Evolutionary conservation across 306 rosid species (phyloP).

Genomic region (Myrica gale): DNA sequence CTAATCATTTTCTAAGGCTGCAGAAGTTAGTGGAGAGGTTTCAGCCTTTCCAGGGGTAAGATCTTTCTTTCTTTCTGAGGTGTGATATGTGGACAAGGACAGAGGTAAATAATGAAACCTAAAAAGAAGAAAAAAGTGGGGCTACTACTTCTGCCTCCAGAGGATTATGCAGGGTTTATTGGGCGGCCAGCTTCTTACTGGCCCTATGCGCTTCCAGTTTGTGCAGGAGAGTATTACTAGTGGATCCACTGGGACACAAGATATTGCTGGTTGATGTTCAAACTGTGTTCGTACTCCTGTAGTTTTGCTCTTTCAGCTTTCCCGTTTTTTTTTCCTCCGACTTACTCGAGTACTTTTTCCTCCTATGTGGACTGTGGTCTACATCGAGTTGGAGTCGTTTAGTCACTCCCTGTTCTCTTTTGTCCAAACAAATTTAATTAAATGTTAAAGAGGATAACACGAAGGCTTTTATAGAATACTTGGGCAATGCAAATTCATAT

Average conservation of each 20-base stretch:
- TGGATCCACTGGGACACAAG: background rate
- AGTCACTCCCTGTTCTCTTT: too few species aligned
- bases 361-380: too few species aligned
- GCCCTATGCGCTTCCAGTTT: conserved; percentile 14
- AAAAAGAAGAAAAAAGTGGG: conserved; percentile 11
- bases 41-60: background rate
- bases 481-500: too few species aligned
- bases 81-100: conserved; percentile 29
- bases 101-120: conserved; percentile 25
- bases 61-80: conserved; percentile 1
- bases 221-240: background rate
- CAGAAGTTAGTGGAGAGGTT: conserved; percentile 14
- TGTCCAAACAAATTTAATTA: too few species aligned
- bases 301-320: background rate
- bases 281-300: background rate
- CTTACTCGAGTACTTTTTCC: too few species aligned
- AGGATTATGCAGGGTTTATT: background rate
- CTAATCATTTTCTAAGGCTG: conserved; percentile 36
- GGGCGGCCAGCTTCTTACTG: conserved; percentile 25
- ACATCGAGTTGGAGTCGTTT: too few species aligned
- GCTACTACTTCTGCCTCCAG: conserved; percentile 11
- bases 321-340: too few species aligned
- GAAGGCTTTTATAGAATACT: too few species aligned
- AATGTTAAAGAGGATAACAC: too few species aligned
- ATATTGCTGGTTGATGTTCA: background rate